Conservation (phyloP, 1,284 basidiomycete species). For the Anthracocystis walkeri region DNA sequence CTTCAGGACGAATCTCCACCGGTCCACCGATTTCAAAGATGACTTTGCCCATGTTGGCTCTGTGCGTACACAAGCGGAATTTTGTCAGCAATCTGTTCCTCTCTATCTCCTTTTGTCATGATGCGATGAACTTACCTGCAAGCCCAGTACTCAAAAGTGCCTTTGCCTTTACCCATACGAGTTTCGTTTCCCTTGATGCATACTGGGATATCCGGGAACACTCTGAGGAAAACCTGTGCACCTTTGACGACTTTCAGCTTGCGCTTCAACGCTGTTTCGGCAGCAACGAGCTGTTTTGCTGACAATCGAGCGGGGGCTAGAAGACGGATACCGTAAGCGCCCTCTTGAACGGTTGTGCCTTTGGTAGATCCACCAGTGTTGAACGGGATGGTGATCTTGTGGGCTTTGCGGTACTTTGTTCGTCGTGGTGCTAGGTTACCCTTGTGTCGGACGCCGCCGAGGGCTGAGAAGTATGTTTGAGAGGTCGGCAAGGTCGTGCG, state of each 20-base stretch:
- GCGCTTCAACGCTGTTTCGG: constrained; percentile 87
- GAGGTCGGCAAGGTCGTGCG: neutral
- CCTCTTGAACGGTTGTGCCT: constrained; percentile 91
- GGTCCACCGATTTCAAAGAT: constrained; percentile 93
- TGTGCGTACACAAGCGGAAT: constrained; percentile 65
- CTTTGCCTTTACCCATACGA: constrained; percentile 99
- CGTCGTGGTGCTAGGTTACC: constrained; percentile 82
- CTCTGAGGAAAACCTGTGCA: constrained; percentile 84
- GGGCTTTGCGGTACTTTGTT: constrained; percentile 84
- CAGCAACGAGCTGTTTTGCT: constrained; percentile 88
- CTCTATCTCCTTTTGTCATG: neutral
- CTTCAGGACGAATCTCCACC: constrained; percentile 85
- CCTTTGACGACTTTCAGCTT: constrained; percentile 93
- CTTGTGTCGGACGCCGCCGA: constrained; percentile 70
- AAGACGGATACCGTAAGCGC: constrained; percentile 90
- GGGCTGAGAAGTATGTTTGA: neutral
- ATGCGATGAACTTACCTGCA: constrained; percentile 76
- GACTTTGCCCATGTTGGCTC: constrained; percentile 90
- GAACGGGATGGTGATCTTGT: constrained; percentile 81
- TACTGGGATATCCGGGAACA: constrained; percentile 96
- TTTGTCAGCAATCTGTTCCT: neutral
- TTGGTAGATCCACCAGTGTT: constrained; percentile 85
- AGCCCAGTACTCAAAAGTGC: constrained; percentile 96
- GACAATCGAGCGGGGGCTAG: constrained; percentile 86
- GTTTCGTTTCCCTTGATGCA: constrained; percentile 99